Base-by-base conservation (phyloP, 495 filamentous ascomycete genomes). In the Aspergillus sparsus region DNA sequence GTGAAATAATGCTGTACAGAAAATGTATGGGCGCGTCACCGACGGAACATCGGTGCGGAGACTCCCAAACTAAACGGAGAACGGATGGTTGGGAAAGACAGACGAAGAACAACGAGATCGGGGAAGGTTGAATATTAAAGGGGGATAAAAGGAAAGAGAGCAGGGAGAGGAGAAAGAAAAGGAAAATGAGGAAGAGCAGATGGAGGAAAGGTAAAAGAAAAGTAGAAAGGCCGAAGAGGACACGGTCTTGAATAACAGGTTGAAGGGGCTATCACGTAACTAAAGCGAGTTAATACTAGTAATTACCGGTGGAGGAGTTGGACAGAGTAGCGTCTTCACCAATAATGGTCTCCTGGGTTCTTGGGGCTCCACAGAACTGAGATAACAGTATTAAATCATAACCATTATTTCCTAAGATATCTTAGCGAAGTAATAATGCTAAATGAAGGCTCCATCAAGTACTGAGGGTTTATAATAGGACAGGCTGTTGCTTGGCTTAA, bases 161-260 rank as follows among this genome's bases (percentile, higher is more conserved):
- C 9, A 21, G 55, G 13, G 11, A 35, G 49, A 58, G 15, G 55
- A 57, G 55, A 50, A 33, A 21, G 60, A 54, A 41, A 58, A 44
- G n/a, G 44, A 47, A 57, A 35, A 33, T 49, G 57, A 60, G 55
- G 52, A 46, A 53, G 36, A 59, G 57, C 35, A 61, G 52, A 41
- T 56, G 45, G 53, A 53, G 50, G 41, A 47, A 39, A 46, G 60
- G 57, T 55, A 57, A 52, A 49, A 53, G 57, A 54, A 61, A 61
- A 53, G 57, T 58, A 58, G 62, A 67, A 56, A 53, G 62, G 64
- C 57, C 61, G 68, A 75, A 68, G 62, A 70, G 68, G 71, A 74
- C 68, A 70, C 64, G 66, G 62, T 61, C 63, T 65, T 31, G 47
- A 35, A 58, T 51, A 32, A 16, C 9, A 49, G 63, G 62, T 57